Percentiles rank a stretch among this genome's conserved stretches.
These are phyloP conservation scores for Sarcodon sp. DNA, from an alignment of 768 basidiomycete genomes.

Conservation along the genomic window DNA sequence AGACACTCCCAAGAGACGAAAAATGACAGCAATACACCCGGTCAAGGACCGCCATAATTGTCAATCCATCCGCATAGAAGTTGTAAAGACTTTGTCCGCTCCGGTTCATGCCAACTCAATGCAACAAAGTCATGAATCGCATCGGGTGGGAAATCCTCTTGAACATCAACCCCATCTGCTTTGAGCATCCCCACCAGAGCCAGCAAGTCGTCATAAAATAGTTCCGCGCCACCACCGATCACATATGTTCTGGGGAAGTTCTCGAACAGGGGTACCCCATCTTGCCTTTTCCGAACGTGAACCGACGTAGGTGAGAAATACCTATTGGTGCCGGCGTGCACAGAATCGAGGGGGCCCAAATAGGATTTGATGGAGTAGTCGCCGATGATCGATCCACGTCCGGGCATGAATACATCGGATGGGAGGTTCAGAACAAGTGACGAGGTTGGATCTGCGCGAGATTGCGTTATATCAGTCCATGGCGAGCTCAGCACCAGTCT, in stretches of 20 bases:
- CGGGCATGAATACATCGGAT: not conserved
- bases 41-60: no score
- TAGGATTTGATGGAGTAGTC: not conserved
- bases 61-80: no score
- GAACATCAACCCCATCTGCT: not conserved
- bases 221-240: constrained; percentile 15
- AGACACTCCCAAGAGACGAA: no score
- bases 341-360: not conserved
- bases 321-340: constrained; percentile 1
- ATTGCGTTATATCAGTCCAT: not conserved
- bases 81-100: constrained; percentile 5
- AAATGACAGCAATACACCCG: no score
- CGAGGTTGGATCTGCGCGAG: constrained; percentile 16
- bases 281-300: not conserved
- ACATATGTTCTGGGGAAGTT: constrained; percentile 17
- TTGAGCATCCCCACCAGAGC: constrained; percentile 13
- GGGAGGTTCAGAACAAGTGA: constrained; percentile 11
- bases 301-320: constrained; percentile 11
- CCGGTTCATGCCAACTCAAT: constrained; percentile 8
- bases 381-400: not conserved
- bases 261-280: constrained; percentile 5
- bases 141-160: constrained; percentile 2
- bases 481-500: constrained; percentile 24
- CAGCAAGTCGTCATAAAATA: constrained; percentile 14
- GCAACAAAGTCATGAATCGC: constrained; percentile 7